Percentiles rank a stretch among this genome's conserved stretches.
Evolutionary conservation across 2,329 filamentous ascomycete genomes (phyloP).

Genomic region (Exophiala dermatitidis): DNA sequence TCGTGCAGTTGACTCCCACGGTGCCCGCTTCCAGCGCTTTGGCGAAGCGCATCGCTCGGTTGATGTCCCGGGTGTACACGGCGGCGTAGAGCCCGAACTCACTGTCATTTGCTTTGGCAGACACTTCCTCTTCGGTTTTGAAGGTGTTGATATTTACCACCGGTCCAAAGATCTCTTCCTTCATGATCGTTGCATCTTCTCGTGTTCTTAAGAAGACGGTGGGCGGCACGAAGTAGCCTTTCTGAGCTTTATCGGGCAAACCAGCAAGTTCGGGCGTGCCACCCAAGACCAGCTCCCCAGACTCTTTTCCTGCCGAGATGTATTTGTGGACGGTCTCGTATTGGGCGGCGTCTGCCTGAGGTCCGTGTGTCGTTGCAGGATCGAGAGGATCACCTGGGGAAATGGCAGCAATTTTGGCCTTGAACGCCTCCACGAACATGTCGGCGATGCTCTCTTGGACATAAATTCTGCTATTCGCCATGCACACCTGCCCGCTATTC

Average conservation of each 20-base stretch:
- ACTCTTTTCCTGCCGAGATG: slow-evolving; percentile 37
- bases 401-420: slow-evolving; percentile 30
- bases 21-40: slow-evolving; percentile 37
- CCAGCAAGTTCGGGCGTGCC: slow-evolving; percentile 30
- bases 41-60: slow-evolving; percentile 22
- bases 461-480: slow-evolving; percentile 37
- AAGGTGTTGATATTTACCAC: slow-evolving; percentile 51
- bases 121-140: slow-evolving; percentile 36
- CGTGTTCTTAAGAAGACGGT: slow-evolving; percentile 34
- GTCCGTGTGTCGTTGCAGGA: slow-evolving; percentile 36
- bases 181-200: slow-evolving; percentile 32
- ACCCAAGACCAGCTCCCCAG: slow-evolving; percentile 34
- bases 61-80: slow-evolving; percentile 41
- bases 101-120: slow-evolving; percentile 37
- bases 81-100: slow-evolving; percentile 41
- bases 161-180: slow-evolving; percentile 41
- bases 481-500: slow-evolving; percentile 55
- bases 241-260: slow-evolving; percentile 16
- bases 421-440: slow-evolving; percentile 31
- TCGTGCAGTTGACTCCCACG: slow-evolving; percentile 32
- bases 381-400: slow-evolving; percentile 39
- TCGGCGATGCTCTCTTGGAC: slow-evolving; percentile 24
- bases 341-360: slow-evolving; percentile 40
- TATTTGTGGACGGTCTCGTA: slow-evolving; percentile 39
- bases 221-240: slow-evolving; percentile 38